Conservation (phyloP, 2,329 filamentous ascomycete genomes). For the Penicillium freii region DNA sequence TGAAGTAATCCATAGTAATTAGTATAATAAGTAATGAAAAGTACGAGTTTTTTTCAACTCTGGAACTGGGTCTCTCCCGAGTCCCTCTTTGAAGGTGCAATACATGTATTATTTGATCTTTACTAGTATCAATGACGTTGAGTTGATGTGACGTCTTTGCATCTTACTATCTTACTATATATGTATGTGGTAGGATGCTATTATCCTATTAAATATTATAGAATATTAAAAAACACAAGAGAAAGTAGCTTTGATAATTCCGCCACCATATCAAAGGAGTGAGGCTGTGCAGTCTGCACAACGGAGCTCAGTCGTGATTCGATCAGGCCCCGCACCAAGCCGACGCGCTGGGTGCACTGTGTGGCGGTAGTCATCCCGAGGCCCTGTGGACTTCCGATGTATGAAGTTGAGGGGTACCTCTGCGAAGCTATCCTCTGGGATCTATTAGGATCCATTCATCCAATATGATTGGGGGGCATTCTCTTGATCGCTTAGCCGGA, state of each 20-base stretch:
- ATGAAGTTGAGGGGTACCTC: slow-evolving; percentile 5
- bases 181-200: neutral
- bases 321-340: slow-evolving; percentile 27
- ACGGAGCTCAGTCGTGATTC: slow-evolving; percentile 18
- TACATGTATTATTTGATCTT: neutral
- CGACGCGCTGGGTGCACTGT: slow-evolving; percentile 22
- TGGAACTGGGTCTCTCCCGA: slow-evolving; percentile 27
- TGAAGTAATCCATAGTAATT: neutral
- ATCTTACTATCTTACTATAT: neutral
- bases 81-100: slow-evolving; percentile 2
- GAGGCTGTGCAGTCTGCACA: slow-evolving; percentile 33
- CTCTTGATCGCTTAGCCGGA: slow-evolving; percentile 2
- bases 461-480: neutral
- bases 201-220: neutral
- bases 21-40: slow-evolving; percentile 1
- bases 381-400: neutral
- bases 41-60: slow-evolving; percentile 14
- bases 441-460: neutral
- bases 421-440: neutral
- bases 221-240: slow-evolving; percentile 8
- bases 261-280: slow-evolving; percentile 17
- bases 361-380: slow-evolving; percentile 17
- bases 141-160: slow-evolving; percentile 15
- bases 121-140: slow-evolving; percentile 5
- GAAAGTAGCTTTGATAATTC: slow-evolving; percentile 6